phyloP scores from a whole-genome alignment of 2,329 filamentous ascomycete genomes.

The Neofusicoccum cordaticola region DNA sequence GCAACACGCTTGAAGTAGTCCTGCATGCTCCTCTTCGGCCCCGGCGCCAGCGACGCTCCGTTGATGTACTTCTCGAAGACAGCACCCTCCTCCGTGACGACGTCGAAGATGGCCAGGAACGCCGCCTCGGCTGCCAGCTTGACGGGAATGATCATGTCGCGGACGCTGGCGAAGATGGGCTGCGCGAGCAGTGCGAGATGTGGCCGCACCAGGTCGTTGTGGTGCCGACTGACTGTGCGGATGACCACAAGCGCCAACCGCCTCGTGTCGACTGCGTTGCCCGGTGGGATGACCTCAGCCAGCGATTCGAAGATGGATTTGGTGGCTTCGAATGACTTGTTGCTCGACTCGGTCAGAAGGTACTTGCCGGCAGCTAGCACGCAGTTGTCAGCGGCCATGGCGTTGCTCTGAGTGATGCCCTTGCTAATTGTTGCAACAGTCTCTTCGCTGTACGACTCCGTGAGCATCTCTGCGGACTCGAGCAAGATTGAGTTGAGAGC shows the following conservation, averaged over 20 bases:
- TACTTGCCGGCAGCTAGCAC: slow-evolving; percentile 91
- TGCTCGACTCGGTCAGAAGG: slow-evolving; percentile 64
- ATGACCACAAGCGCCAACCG: slow-evolving; percentile 83
- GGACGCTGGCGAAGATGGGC: slow-evolving; percentile 82
- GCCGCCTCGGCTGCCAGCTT: slow-evolving; percentile 94
- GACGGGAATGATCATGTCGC: slow-evolving; percentile 89
- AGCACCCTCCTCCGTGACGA: slow-evolving; percentile 79
- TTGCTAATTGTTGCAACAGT: slow-evolving; percentile 73
- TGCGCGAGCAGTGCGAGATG: slow-evolving; percentile 78
- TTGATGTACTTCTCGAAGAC: slow-evolving; percentile 90
- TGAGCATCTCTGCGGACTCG: slow-evolving; percentile 71
- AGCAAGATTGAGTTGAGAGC: slow-evolving; percentile 85
- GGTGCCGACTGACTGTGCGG: slow-evolving; percentile 76
- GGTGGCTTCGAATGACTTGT: slow-evolving; percentile 69
- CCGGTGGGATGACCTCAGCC: slow-evolving; percentile 71
- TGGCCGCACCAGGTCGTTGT: slow-evolving; percentile 76
- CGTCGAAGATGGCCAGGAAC: slow-evolving; percentile 85
- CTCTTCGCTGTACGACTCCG: slow-evolving; percentile 68
- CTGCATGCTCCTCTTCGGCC: slow-evolving; percentile 81
- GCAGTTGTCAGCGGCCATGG: slow-evolving; percentile 83
- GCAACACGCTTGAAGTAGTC: slow-evolving; percentile 98
- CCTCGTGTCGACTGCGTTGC: slow-evolving; percentile 76
- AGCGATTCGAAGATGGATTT: slow-evolving; percentile 80
- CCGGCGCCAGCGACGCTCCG: slow-evolving; percentile 62
- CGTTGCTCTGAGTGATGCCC: slow-evolving; percentile 68